A percentile compares a stretch with the other conserved stretches of the same genome.
phyloP scores from a whole-genome alignment of 2,329 filamentous ascomycete genomes.

The Penicillium sp. region DNA sequence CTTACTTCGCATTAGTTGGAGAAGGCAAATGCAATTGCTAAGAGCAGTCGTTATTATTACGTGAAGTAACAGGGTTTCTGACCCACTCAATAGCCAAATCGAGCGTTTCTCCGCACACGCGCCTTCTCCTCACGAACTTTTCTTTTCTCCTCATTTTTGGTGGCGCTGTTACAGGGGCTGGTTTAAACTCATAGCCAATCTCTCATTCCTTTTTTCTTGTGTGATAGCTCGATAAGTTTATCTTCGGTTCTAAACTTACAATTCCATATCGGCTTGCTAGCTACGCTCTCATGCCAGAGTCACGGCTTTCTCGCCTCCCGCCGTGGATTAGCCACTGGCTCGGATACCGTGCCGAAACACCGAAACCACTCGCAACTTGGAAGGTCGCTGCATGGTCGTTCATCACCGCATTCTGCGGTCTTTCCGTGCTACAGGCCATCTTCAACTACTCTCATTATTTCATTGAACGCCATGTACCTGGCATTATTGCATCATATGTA shows the following conservation, averaged over 20 bases:
- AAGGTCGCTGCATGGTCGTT: conserved; percentile 34
- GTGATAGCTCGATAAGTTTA: not conserved
- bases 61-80: not conserved
- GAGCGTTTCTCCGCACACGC: conserved; percentile 11
- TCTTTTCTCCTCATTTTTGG: conserved; percentile 18
- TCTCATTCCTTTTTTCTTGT: conserved; percentile 1
- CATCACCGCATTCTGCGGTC: conserved; percentile 32
- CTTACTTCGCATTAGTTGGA: conserved; percentile 3
- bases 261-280: not conserved
- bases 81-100: not conserved
- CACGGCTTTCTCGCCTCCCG: conserved; percentile 31
- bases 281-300: conserved; percentile 17
- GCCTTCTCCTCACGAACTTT: conserved; percentile 18
- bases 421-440: conserved; percentile 30
- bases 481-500: conserved; percentile 35
- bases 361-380: conserved; percentile 30
- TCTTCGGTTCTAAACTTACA: not conserved
- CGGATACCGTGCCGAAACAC: conserved; percentile 31
- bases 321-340: conserved; percentile 35
- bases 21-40: not conserved
- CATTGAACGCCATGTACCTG: conserved; percentile 29
- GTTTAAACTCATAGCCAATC: conserved; percentile 3
- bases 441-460: conserved; percentile 36
- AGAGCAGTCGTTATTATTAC: not conserved
- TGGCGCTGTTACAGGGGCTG: conserved; percentile 11